These are phyloP conservation scores for Scleroderma bovista DNA, from an alignment of 768 basidiomycete genomes.

Conservation along the genomic window DNA sequence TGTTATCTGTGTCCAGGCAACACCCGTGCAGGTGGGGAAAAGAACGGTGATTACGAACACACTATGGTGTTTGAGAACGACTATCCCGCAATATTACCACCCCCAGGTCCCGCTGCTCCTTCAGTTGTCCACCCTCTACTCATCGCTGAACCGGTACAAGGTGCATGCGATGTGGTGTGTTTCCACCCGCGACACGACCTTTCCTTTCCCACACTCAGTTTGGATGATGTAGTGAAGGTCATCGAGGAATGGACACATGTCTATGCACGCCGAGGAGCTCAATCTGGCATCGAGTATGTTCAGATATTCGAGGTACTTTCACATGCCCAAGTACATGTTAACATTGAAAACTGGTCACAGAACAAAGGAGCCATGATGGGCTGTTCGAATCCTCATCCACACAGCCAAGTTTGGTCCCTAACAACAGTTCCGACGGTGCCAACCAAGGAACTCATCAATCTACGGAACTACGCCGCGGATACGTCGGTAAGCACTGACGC, in stretches of 20 bases:
- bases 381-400: slow-evolving; percentile 91
- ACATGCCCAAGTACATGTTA: slow-evolving; percentile 1
- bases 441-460: slow-evolving; percentile 55
- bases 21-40: slow-evolving; percentile 59
- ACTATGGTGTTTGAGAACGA: slow-evolving; percentile 78
- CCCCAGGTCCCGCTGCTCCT: slow-evolving; percentile 52
- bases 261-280: slow-evolving; percentile 51
- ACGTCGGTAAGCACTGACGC: slow-evolving; percentile 34
- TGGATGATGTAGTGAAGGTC: slow-evolving; percentile 54
- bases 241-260: slow-evolving; percentile 71
- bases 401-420: slow-evolving; percentile 85
- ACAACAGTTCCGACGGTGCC: slow-evolving; percentile 68
- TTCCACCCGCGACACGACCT: slow-evolving; percentile 86
- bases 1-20: slow-evolving; percentile 93
- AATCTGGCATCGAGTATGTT: slow-evolving; percentile 72
- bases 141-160: slow-evolving; percentile 61
- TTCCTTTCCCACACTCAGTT: slow-evolving; percentile 63
- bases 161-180: slow-evolving; percentile 82
- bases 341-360: slow-evolving; percentile 31
- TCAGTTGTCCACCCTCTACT: slow-evolving; percentile 54
- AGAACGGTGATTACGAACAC: slow-evolving; percentile 61
- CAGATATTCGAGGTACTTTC: slow-evolving; percentile 81
- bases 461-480: slow-evolving; percentile 44
- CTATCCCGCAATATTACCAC: slow-evolving; percentile 71
- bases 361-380: slow-evolving; percentile 96